phyloP scores from a whole-genome alignment of 2,329 filamentous ascomycete genomes.

The Fusarium albidum region DNA sequence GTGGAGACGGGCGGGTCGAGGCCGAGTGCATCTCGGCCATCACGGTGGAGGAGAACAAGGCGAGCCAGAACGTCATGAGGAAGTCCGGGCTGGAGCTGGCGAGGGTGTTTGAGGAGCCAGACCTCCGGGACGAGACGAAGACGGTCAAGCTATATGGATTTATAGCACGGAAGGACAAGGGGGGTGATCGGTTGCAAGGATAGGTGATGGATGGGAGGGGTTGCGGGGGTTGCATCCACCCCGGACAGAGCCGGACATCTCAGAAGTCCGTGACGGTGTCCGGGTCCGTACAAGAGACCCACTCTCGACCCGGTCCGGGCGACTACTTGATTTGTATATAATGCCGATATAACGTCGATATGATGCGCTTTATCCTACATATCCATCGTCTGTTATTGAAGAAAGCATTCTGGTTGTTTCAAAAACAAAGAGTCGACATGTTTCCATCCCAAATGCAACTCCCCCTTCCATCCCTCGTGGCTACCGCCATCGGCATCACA shows the following conservation, averaged over 20 bases:
- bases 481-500: slow-evolving; percentile 48
- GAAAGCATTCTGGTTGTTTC: background rate
- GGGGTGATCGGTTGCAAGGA: background rate
- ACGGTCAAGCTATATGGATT: slow-evolving; percentile 39
- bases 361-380: background rate
- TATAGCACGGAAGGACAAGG: slow-evolving; percentile 18
- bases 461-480: slow-evolving; percentile 43
- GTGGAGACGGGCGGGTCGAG: slow-evolving; percentile 39
- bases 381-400: background rate
- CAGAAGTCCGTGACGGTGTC: slow-evolving; percentile 32
- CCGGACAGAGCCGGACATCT: slow-evolving; percentile 31
- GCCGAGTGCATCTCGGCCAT: slow-evolving; percentile 56
- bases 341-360: slow-evolving; percentile 10
- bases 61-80: slow-evolving; percentile 63
- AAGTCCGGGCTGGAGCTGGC: slow-evolving; percentile 64
- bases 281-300: slow-evolving; percentile 24
- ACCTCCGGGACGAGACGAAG: slow-evolving; percentile 28
- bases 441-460: slow-evolving; percentile 26
- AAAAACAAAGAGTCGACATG: background rate
- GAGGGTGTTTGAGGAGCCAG: slow-evolving; percentile 48
- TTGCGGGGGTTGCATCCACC: background rate
- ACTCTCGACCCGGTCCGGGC: slow-evolving; percentile 14
- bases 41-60: slow-evolving; percentile 57
- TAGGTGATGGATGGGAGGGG: background rate
- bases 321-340: no score